Base-by-base conservation (phyloP, 805 yeast species). In the Suhomyces xylopsoci region DNA sequence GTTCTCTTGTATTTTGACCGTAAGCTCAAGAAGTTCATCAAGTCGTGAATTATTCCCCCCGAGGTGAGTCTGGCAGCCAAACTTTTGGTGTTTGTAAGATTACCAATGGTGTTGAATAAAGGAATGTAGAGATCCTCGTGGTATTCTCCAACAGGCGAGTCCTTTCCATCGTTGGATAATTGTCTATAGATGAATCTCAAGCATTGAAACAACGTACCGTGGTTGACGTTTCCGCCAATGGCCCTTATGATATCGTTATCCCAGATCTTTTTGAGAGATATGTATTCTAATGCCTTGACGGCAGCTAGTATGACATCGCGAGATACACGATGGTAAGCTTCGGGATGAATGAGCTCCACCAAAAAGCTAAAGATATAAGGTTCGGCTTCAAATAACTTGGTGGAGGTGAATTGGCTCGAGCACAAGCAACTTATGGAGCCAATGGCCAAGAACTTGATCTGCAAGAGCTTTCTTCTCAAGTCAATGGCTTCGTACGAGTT, bases 171-270 rank as follows among this genome's bases (percentile, higher is more conserved):
- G 8, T 72, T 69, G 47, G 74, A 67, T 34, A 83, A 58, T 42
- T 77, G 69, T 52, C 83, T 81, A 51, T 81, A 74, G n/a, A 90
- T 81, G 43, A 76, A 76, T 52, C 92, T 80, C 26, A 91, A 65
- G 28, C 85, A 80, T 62, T 88, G 91, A 70, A 87, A 88, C 40
- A 92, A 63, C 10, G 84, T 70, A 1, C 97, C 97, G 67, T 92
- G 97, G 55, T 85, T 83, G 40, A 92, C 90, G 64, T 90, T 90
- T 8, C 94, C 97, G 19, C 94, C 90, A 57, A 91, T 67, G 10
- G 88, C 84, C 53, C 90, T 78, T 50, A 91, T 76, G 20, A 92
- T 77, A 58, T 91, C 97, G 48, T 85, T 77, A 15, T 92, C 85
- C 81, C 91, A 87, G 3, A 79, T 78, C 46, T 83, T 82, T 61